phyloP scores from a whole-genome alignment of 2,329 filamentous ascomycete genomes.

The Colletotrichum costaricense region DNA sequence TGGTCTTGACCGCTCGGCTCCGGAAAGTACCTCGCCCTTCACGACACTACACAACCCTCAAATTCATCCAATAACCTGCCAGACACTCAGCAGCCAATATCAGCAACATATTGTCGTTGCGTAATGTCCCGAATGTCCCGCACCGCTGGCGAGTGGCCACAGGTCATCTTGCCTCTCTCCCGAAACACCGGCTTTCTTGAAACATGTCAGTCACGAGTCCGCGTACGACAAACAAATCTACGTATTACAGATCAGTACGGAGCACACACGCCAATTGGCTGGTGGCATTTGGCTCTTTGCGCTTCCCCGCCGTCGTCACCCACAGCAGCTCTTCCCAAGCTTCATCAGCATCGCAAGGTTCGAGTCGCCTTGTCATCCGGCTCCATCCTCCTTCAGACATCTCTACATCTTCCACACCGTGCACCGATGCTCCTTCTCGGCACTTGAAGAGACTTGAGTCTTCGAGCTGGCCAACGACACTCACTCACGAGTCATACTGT shows the following conservation, averaged over 20 bases:
- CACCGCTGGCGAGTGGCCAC: background rate
- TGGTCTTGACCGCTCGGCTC: background rate
- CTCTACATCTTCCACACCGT: background rate
- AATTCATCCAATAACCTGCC: background rate
- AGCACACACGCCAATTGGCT: background rate
- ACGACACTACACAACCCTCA: background rate
- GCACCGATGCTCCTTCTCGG: background rate
- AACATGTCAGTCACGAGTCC: conserved; percentile 3
- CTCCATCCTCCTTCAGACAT: background rate
- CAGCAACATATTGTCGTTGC: background rate
- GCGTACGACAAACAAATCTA: background rate
- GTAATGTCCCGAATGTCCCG: background rate
- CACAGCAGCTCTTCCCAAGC: background rate
- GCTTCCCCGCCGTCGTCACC: background rate
- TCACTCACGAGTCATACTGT: background rate
- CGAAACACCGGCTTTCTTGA: conserved; percentile 18
- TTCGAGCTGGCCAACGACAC: background rate
- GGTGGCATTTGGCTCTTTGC: background rate
- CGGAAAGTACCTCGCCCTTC: conserved; percentile 5
- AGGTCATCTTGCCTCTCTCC: conserved; percentile 9
- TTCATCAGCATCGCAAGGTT: background rate
- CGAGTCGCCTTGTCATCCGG: background rate
- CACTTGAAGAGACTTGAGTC: background rate
- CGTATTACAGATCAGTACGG: background rate
- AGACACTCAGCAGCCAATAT: background rate